A percentile compares a stretch with the other conserved stretches of the same genome.
These are phyloP conservation scores for Phylloporus sp. DNA, from an alignment of 768 basidiomycete genomes.

Conservation along the genomic window DNA sequence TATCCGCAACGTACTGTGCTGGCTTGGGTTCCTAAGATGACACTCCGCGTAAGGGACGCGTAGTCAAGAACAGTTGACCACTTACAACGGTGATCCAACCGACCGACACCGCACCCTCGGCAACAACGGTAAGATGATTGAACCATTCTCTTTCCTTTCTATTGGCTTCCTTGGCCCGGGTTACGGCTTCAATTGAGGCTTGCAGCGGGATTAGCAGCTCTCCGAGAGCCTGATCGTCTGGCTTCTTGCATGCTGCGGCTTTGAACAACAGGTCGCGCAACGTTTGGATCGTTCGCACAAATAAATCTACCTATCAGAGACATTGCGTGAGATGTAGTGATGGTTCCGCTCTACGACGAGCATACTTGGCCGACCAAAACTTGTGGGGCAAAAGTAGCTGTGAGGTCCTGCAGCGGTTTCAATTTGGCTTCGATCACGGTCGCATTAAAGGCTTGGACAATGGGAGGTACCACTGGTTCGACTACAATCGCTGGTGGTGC, in stretches of 20 bases:
- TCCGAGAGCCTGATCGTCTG: constrained; percentile 54
- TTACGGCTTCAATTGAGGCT: constrained; percentile 65
- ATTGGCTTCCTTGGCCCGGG: constrained; percentile 77
- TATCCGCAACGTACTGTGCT: constrained; percentile 68
- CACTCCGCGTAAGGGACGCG: neutral
- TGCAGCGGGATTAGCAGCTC: constrained; percentile 64
- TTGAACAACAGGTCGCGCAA: constrained; percentile 65
- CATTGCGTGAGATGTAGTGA: constrained; percentile 3
- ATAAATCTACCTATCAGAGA: constrained; percentile 52
- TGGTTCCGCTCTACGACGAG: constrained; percentile 1
- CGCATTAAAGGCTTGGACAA: constrained; percentile 69
- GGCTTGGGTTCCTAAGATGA: constrained; percentile 63
- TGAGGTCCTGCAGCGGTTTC: constrained; percentile 68
- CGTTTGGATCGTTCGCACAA: constrained; percentile 62
- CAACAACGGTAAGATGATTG: constrained; percentile 73
- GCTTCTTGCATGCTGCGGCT: constrained; percentile 74
- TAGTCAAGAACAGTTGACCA: constrained; percentile 4
- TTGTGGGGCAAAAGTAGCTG: constrained; percentile 62
- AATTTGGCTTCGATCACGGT: constrained; percentile 68
- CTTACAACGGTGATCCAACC: constrained; percentile 87
- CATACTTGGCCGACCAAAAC: constrained; percentile 75
- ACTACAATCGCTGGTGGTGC: constrained; percentile 35
- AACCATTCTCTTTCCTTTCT: constrained; percentile 78
- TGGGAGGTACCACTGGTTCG: constrained; percentile 45
- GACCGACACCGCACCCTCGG: constrained; percentile 73